Evolutionary conservation across 345 rosid genomes (phyloP).

Genomic region (Isatis tinctoria): DNA sequence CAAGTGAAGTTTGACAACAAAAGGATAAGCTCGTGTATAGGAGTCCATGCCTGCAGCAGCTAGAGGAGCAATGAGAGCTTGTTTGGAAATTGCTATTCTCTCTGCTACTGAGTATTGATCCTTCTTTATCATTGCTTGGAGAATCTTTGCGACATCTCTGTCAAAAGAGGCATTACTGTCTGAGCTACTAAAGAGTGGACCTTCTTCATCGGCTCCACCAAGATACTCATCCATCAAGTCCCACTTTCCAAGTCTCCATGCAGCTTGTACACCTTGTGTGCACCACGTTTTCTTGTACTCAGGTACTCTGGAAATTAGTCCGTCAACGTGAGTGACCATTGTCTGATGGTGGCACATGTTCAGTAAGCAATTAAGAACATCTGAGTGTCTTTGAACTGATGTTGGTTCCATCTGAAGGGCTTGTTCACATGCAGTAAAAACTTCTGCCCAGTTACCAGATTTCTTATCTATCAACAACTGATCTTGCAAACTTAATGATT

Average conservation of each 20-base stretch:
- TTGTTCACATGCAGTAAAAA: slow-evolving; percentile 89
- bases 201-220: slow-evolving; percentile 77
- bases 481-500: slow-evolving; percentile 78
- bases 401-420: slow-evolving; percentile 95
- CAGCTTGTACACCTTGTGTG: slow-evolving; percentile 99
- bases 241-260: slow-evolving; percentile 99
- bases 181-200: slow-evolving; percentile 76
- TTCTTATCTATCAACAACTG: slow-evolving; percentile 80
- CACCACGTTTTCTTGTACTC: slow-evolving; percentile 95
- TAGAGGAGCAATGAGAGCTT: slow-evolving; percentile 92
- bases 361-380: slow-evolving; percentile 83
- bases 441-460: slow-evolving; percentile 97
- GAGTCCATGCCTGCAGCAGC: slow-evolving; percentile 99
- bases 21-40: slow-evolving; percentile 84
- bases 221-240: slow-evolving; percentile 97
- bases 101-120: slow-evolving; percentile 74
- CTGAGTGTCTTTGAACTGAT: slow-evolving; percentile 89
- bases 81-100: slow-evolving; percentile 80
- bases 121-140: slow-evolving; percentile 89
- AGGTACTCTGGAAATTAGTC: slow-evolving; percentile 84
- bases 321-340: slow-evolving; percentile 94
- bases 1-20: slow-evolving; percentile 87
- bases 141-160: slow-evolving; percentile 92
- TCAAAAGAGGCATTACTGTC: slow-evolving; percentile 97
- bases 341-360: slow-evolving; percentile 99